Percentiles rank a stretch among this genome's conserved stretches.
Evolutionary conservation across 208 protist genomes (phyloP).

Genomic region (Tritrichomonas foetus): DNA sequence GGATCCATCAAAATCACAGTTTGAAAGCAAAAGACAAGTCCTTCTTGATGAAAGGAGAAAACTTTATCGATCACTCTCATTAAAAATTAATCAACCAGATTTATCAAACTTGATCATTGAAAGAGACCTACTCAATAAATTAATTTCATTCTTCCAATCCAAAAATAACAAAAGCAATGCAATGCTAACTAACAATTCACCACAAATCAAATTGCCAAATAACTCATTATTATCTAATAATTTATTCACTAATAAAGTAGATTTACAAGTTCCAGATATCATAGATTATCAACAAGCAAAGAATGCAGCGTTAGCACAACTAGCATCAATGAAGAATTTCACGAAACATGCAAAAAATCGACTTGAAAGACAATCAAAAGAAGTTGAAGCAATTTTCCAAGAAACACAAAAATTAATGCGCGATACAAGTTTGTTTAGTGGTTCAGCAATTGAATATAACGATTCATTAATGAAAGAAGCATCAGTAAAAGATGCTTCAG

Average conservation of each 20-base stretch:
- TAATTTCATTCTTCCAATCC: background rate
- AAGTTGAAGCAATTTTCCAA: background rate
- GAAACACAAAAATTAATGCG: background rate
- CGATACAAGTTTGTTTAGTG: background rate
- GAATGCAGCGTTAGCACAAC: too few species aligned
- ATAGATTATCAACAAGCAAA: too few species aligned
- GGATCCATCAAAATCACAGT: background rate
- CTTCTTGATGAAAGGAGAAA: background rate
- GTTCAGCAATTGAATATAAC: background rate
- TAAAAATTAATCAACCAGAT: background rate
- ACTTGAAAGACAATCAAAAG: background rate
- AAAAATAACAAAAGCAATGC: too few species aligned
- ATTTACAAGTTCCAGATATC: too few species aligned
- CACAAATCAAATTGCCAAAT: too few species aligned
- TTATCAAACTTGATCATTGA: background rate
- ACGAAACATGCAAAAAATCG: background rate
- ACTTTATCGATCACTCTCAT: background rate
- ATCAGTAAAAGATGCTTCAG: background rate
- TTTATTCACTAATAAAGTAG: too few species aligned
- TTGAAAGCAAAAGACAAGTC: background rate
- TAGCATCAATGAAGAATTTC: background rate
- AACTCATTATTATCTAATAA: too few species aligned
- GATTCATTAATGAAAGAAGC: background rate
- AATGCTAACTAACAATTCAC: too few species aligned
- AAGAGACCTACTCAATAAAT: background rate